A percentile compares a stretch with the other conserved stretches of the same genome.
These are phyloP conservation scores for Cryptosporidium tyzzeri DNA, from an alignment of 169 alveolate genomes.

Conservation along the genomic window DNA sequence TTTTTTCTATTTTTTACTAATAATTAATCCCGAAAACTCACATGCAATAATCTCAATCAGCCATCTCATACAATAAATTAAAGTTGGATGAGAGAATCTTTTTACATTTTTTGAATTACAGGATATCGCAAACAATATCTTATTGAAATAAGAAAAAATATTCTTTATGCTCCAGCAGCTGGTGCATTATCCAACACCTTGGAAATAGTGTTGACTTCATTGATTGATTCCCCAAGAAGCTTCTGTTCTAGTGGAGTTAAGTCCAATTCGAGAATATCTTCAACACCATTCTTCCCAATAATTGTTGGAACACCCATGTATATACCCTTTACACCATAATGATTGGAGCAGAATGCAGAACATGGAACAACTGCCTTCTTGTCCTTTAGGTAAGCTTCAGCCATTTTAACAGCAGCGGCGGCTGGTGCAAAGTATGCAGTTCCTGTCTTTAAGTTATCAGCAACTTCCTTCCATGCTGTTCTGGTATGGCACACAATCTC, in stretches of 20 bases:
- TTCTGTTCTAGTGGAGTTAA: conserved; percentile 77
- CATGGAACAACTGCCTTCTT: conserved; percentile 83
- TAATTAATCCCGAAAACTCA: conserved; percentile 17
- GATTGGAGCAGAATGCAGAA: conserved; percentile 83
- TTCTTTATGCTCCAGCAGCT: conserved; percentile 60
- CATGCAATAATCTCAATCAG: conserved; percentile 43
- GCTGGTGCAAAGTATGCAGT: conserved; percentile 86
- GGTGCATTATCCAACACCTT: conserved; percentile 60
- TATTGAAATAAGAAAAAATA: not conserved
- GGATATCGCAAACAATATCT: conserved; percentile 3
- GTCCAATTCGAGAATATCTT: conserved; percentile 80
- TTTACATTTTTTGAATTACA: conserved; percentile 5
- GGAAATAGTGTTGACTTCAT: conserved; percentile 36
- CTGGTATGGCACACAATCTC: conserved; percentile 83
- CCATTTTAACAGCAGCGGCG: conserved; percentile 83
- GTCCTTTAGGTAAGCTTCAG: conserved; percentile 83
- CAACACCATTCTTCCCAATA: conserved; percentile 84
- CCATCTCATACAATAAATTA: conserved; percentile 4
- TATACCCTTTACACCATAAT: conserved; percentile 83
- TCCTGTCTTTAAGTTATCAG: conserved; percentile 81
- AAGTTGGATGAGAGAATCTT: not conserved
- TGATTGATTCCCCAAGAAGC: conserved; percentile 45
- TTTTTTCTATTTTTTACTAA: not conserved
- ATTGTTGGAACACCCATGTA: conserved; percentile 86
- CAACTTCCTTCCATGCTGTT: conserved; percentile 84